Evolutionary conservation across 2,329 filamentous ascomycete genomes (phyloP), one percentile per base, ranked within the genome.

Genomic region (Cyphellophora europaea): DNA sequence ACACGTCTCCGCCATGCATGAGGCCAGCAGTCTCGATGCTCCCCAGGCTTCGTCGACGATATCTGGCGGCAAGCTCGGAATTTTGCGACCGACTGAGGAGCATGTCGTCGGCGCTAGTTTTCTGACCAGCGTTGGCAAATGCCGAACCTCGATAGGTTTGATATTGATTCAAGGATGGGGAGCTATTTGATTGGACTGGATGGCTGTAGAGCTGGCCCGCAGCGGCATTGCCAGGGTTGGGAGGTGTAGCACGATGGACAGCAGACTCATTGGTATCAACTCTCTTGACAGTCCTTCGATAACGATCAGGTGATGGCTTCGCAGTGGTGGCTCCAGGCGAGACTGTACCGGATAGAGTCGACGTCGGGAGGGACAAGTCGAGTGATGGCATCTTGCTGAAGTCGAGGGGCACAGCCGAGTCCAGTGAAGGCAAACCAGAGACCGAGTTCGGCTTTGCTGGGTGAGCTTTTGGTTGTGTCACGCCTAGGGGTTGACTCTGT

Each of bases 11-110:
- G 51, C 51, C 35, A 53, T 54, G 41, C 53, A 53, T 53, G 37
- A 63, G 49, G 38, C 56, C 53, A 34, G 57, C 53, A 28, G 58
- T 59, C 46, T 72, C 67, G 41, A 80, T 62, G 37, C 76, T 80
- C 46, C 84, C 84, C 63, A 93, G 74, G 60, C 87, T 95, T 47
- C 87, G 77, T 53, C 87, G 77, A 49, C 87, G 73, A 59, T 87
- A 82, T 53, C 84, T 73, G 59, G 82, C 86, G 6, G 78, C 73
- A 21, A 81, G 71, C 17, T 89, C 85, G 12, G 73, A 66, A 56
- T 36, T 69, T 49, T 69, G 66, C 40, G 28, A 50, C 53, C 29
- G 35, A 4, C 42, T 41, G 21, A 85, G 53, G 37, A 77, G 72
- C 53, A 78, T 74, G 49, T 91, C 84, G 56, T 93, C 85, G 31